phyloP scores from a whole-genome alignment of 331 rosid species.

The Rhamnella rubrinervis region DNA sequence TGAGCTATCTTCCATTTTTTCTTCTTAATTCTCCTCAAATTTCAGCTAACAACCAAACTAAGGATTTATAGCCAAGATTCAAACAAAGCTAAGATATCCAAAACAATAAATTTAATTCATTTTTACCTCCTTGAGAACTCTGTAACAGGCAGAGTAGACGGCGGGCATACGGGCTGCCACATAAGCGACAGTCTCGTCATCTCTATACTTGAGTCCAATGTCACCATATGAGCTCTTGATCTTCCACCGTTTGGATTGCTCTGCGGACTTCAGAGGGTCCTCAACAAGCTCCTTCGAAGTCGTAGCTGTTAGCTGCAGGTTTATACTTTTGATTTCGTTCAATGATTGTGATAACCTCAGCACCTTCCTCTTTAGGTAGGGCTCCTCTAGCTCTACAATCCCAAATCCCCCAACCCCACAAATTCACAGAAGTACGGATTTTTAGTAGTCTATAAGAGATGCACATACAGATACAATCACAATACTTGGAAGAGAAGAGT shows the following conservation, averaged over 20 bases:
- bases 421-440: neutral
- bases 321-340: slow-evolving; percentile 68
- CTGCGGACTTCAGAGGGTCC: slow-evolving; percentile 65
- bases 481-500: neutral
- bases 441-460: neutral
- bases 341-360: slow-evolving; percentile 68
- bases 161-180: slow-evolving; percentile 97
- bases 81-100: neutral
- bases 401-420: slow-evolving; percentile 27
- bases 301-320: slow-evolving; percentile 51
- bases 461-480: neutral
- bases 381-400: slow-evolving; percentile 75
- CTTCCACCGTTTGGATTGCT: slow-evolving; percentile 89
- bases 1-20: neutral
- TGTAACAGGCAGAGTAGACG: slow-evolving; percentile 83
- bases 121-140: slow-evolving; percentile 85
- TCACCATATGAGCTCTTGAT: slow-evolving; percentile 85
- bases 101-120: neutral
- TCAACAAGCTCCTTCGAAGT: slow-evolving; percentile 71
- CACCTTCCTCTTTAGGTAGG: slow-evolving; percentile 84
- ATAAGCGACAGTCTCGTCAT: slow-evolving; percentile 80
- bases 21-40: neutral
- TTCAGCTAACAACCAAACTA: slow-evolving; percentile 10
- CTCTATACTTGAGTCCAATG: slow-evolving; percentile 68
- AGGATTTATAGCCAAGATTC: neutral